Evolutionary conservation across 2,329 filamentous ascomycete species (phyloP).

Genomic region (Bertia moriformis): DNA sequence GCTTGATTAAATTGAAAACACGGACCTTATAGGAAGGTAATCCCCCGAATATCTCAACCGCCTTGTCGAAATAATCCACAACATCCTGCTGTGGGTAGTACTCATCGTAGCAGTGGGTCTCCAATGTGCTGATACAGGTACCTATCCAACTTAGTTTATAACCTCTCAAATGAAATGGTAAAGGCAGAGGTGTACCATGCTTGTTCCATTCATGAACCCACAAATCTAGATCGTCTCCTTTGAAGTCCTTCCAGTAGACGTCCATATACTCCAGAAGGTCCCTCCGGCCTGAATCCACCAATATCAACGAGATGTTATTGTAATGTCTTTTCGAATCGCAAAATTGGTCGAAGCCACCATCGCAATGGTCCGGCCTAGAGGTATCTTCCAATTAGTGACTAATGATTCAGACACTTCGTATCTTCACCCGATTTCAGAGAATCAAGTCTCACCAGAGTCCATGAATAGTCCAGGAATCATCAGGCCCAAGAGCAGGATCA

Average conservation of each 20-base stretch:
- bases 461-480: conserved; percentile 61
- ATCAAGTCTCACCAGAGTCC: conserved; percentile 35
- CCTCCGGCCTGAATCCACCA: conserved; percentile 24
- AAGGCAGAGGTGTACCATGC: too few relatives aligned
- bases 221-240: conserved; percentile 46
- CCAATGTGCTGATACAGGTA: conserved; percentile 55
- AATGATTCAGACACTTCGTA: too few relatives aligned
- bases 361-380: conserved; percentile 45
- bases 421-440: too few relatives aligned
- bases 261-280: conserved; percentile 51
- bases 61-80: conserved; percentile 53
- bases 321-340: conserved; percentile 50
- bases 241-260: conserved; percentile 57
- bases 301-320: conserved; percentile 48
- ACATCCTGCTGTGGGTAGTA: conserved; percentile 50
- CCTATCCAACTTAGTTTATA: conserved; percentile 68
- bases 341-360: conserved; percentile 52
- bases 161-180: conserved; percentile 59
- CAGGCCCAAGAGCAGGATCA: conserved; percentile 45
- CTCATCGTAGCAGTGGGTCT: conserved; percentile 47
- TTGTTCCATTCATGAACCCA: conserved; percentile 68
- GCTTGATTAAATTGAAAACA: too few relatives aligned
- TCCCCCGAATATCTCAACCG: conserved; percentile 50
- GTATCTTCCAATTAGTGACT: not conserved
- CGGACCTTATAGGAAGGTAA: conserved; percentile 40